phyloP scores from a whole-genome alignment of 2,329 filamentous ascomycete species.

The Alternaria conjuncta region DNA sequence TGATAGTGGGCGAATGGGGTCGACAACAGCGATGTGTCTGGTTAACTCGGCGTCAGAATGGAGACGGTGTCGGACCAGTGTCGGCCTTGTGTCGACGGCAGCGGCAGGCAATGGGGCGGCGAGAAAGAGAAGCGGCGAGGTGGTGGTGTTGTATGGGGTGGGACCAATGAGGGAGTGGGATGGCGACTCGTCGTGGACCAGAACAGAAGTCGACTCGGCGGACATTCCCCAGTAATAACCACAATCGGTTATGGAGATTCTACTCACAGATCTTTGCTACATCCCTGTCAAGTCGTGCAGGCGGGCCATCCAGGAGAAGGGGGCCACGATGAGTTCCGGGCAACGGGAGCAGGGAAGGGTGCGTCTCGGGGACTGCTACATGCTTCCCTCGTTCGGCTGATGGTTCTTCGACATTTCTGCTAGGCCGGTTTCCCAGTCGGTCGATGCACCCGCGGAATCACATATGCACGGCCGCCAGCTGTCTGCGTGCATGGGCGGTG shows the following conservation, averaged over 20 bases:
- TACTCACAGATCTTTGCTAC: constrained; percentile 43
- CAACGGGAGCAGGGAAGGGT: constrained; percentile 45
- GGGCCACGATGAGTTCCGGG: constrained; percentile 45
- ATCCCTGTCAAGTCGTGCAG: constrained; percentile 46
- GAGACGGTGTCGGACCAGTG: constrained; percentile 11
- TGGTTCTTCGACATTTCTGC: constrained; percentile 46
- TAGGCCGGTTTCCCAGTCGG: constrained; percentile 38
- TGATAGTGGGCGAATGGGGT: constrained; percentile 11
- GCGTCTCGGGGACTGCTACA: constrained; percentile 42
- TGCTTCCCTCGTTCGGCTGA: constrained; percentile 51
- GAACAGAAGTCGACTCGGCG: constrained; percentile 39
- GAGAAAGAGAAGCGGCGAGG: constrained; percentile 21
- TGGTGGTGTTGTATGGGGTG: constrained; percentile 29
- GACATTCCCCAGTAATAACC: constrained; percentile 50
- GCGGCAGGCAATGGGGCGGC: constrained; percentile 23
- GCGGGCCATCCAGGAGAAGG: constrained; percentile 48
- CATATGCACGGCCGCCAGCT: constrained; percentile 39
- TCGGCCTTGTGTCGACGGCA: constrained; percentile 12
- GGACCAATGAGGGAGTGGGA: constrained; percentile 38
- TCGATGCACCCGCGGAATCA: constrained; percentile 44
- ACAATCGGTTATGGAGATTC: constrained; percentile 44
- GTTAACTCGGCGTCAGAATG: not conserved
- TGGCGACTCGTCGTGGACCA: constrained; percentile 41
- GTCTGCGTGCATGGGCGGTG: constrained; percentile 34
- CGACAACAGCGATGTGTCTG: not conserved